These are phyloP conservation scores for Alternaria sp. DNA, from an alignment of 2,329 filamentous ascomycete genomes.

Conservation along the genomic window DNA sequence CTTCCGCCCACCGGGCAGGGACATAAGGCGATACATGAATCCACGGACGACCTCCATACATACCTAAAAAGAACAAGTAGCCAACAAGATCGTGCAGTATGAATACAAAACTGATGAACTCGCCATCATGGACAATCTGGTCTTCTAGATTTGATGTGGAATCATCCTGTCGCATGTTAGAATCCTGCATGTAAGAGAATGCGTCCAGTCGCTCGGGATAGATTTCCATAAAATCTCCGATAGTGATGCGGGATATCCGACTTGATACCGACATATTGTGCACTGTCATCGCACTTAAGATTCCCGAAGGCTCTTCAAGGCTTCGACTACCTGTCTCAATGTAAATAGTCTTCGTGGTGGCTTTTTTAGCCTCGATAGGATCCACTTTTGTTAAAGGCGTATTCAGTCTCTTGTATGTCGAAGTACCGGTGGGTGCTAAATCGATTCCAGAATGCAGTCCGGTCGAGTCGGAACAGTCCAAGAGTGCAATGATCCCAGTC, in stretches of 20 bases:
- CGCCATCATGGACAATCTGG: neutral
- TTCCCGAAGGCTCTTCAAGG: neutral
- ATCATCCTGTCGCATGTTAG: neutral
- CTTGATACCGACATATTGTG: neutral
- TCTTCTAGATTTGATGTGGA: neutral
- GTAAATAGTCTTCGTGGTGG: neutral
- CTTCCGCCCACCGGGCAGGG: neutral
- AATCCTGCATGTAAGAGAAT: too few relatives aligned
- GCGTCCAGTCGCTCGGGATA: neutral
- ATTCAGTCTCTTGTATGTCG: neutral
- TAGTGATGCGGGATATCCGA: neutral
- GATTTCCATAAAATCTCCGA: neutral
- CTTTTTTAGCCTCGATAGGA: neutral
- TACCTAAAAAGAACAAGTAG: neutral
- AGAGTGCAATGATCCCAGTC: neutral
- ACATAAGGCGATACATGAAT: neutral
- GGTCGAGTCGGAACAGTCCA: neutral
- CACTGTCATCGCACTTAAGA: neutral
- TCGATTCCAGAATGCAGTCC: neutral
- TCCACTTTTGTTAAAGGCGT: neutral
- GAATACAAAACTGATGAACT: neutral
- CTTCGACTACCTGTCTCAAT: neutral
- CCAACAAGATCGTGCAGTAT: rapidly evolving
- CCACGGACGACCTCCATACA: neutral
- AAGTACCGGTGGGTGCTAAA: neutral